Percentiles rank a stretch among this genome's conserved stretches.
phyloP scores from a whole-genome alignment of 805 yeast species.

The Brettanomyces bruxellensis region DNA sequence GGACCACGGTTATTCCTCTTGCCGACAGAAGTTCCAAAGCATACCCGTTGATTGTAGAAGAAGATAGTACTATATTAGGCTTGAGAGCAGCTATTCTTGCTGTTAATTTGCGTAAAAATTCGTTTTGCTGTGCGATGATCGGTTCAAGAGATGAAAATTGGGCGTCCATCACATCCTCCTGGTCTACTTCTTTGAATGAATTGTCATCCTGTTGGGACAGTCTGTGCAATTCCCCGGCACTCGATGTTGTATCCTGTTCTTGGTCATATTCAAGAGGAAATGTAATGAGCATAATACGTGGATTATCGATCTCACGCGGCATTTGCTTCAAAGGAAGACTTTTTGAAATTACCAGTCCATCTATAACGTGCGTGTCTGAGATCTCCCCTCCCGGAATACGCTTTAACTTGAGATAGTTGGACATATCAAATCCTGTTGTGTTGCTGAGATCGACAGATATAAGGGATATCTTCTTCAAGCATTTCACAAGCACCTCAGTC shows the following conservation, averaged over 20 bases:
- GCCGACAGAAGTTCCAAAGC: slow-evolving; percentile 66
- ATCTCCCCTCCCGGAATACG: slow-evolving; percentile 69
- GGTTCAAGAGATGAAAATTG: slow-evolving; percentile 29
- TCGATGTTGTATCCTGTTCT: slow-evolving; percentile 5
- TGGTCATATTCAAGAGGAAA: slow-evolving; percentile 88
- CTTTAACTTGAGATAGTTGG: slow-evolving; percentile 85
- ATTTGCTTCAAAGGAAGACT: slow-evolving; percentile 71
- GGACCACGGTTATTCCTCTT: slow-evolving; percentile 73
- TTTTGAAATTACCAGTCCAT: slow-evolving; percentile 82
- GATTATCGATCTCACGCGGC: slow-evolving; percentile 55
- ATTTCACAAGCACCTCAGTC: slow-evolving; percentile 41
- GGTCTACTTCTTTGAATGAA: not conserved
- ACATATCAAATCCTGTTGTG: slow-evolving; percentile 72
- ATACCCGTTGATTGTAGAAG: slow-evolving; percentile 72
- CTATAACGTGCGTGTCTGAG: slow-evolving; percentile 49
- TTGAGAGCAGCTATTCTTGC: slow-evolving; percentile 65
- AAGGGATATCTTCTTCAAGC: slow-evolving; percentile 45
- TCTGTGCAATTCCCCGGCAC: not conserved
- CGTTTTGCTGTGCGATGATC: slow-evolving; percentile 78
- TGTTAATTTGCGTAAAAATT: slow-evolving; percentile 73
- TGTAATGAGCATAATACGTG: slow-evolving; percentile 73
- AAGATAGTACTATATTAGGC: slow-evolving; percentile 74
- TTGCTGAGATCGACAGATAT: slow-evolving; percentile 51
- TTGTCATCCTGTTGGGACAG: too few relatives aligned
- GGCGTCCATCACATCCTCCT: not conserved